Base-by-base conservation (phyloP, 169 alveolate genomes). In the Cyclospora cayetanensis region DNA sequence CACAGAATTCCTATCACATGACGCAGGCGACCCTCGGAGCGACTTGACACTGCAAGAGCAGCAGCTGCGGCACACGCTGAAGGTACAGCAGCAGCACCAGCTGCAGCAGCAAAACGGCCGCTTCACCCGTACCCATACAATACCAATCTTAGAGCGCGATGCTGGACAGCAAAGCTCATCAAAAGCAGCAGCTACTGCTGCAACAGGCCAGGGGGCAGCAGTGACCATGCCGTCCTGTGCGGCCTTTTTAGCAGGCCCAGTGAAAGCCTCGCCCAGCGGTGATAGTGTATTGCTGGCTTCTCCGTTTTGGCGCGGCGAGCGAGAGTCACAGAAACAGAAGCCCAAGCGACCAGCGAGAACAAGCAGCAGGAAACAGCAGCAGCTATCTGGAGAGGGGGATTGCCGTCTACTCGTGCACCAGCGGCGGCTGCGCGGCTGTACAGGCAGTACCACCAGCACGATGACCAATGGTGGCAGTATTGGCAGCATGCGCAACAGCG, bases 61-160 rank as follows among this genome's bases (percentile, higher is more conserved):
- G 83, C 83, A 70, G 83, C 83, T 70, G 1, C 22, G 83, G 31
- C 83, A 70, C 53, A 53, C 31, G 53, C 27, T 70, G 31, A 53
- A 70, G 83, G 83, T 70, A 53, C 83, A 70, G 83, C 83, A 70
- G 53, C 83, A 70, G 83, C 83, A 70, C 55, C 83, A 70, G 52
- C 83, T 70, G 83, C 83, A 70, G 83, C 83, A 70, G 52, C 50
- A 29, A 9, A 70, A 70, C 55, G 42, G 55, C 15, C 29, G 50
- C 55, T 35, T 70, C 53, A 20, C 29, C 7, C 55, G 31, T 0
- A 50, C 83, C 53, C 83, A 35, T 35, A 70, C 83, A 11, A 29
- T 70, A 9, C 31, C 83, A 15, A 53, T 35, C 27, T 35, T 70
- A 9, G 31, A 70, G 9, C 4, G 83, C 72, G 72, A 20, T 12